Evolutionary conservation across 495 filamentous ascomycete species (phyloP).

Genomic region (Xylaria curta): DNA sequence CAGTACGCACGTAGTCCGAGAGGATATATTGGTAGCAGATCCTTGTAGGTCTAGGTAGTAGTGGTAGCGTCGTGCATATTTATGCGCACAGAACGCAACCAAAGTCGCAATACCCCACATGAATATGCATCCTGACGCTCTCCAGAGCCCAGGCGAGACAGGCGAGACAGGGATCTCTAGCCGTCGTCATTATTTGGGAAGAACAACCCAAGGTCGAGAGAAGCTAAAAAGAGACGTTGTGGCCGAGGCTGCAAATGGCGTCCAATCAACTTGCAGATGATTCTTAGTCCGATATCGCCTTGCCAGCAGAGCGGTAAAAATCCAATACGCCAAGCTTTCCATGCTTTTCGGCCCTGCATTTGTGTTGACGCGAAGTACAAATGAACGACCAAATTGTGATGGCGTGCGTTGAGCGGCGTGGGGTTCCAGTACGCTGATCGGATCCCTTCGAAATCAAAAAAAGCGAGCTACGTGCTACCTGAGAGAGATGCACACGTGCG

Average conservation of each 20-base stretch:
- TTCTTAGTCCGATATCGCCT: conserved; percentile 29
- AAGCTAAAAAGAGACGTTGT: conserved; percentile 13
- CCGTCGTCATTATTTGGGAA: conserved; percentile 20
- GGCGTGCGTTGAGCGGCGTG: conserved; percentile 21
- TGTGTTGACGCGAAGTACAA: conserved; percentile 18
- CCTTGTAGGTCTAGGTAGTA: conserved; percentile 4
- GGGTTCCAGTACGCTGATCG: conserved; percentile 6
- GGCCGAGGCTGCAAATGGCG: conserved; percentile 24
- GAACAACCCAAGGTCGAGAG: neutral
- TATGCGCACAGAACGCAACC: conserved; percentile 25
- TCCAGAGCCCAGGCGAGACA: conserved; percentile 1
- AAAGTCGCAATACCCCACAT: conserved; percentile 38
- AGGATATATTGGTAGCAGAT: conserved; percentile 13
- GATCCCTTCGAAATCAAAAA: neutral
- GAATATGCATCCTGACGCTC: conserved; percentile 34
- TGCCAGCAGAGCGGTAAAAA: conserved; percentile 26
- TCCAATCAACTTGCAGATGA: conserved; percentile 22
- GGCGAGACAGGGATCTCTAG: conserved; percentile 8
- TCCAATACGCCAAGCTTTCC: conserved; percentile 23
- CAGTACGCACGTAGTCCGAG: neutral
- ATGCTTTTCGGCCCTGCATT: conserved; percentile 22
- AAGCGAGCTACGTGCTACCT: neutral
- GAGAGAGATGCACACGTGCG: neutral
- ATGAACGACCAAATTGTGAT: conserved; percentile 19
- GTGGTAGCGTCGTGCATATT: neutral